Evolutionary conservation across 164 flowering plant species (phyloP), one percentile per base, ranked within the genome.

Genomic region (Stephania japonica): DNA sequence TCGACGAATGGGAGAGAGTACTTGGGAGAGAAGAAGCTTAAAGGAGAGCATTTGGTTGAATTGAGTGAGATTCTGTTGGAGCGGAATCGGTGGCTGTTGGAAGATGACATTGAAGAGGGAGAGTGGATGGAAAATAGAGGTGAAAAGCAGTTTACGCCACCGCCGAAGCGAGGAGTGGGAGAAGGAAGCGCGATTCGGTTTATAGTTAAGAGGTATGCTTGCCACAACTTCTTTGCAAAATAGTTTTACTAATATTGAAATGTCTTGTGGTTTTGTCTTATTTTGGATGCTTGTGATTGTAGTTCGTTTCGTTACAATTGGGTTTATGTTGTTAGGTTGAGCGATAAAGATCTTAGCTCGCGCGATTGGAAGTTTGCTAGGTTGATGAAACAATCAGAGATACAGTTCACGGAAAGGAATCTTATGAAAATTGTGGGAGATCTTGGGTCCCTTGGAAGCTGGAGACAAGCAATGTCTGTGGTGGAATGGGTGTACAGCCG

Each of bases 281-380:
- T 12, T 70, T 61, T 43, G 12, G 63, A 41, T 65, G 13, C 68
- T 10, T 47, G 53, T 47, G 61, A 4, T 53, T 53, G 18, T 13
- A 53, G 61, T 10, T 53, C 6, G 61, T 53, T 53, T 53, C n/a
- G 14, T 44, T 53, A n/a, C 6, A 44, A 42, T 49, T 9, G 43
- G 43, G 24, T 72, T 71, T 16, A 11, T 43, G 62, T 19, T 71
- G 16, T 19, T 80, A 95, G 99, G 85, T 80, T 95, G 41, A 86
- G 86, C 76, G 80, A 69, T 24, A 76, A 79, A 41, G 86, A 88
- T 70, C 70, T 87, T 21, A 80, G 79, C 59, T 77, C 71, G 81
- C 82, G 73, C 75, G 91, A 95, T 72, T 95, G 98, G 98, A 95
- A 91, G 84, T 87, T 95, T 75, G 79, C 87, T 25, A 86, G 87